Base-by-base conservation (phyloP, 2,329 filamentous ascomycete genomes). In the Geosmithia flava region DNA sequence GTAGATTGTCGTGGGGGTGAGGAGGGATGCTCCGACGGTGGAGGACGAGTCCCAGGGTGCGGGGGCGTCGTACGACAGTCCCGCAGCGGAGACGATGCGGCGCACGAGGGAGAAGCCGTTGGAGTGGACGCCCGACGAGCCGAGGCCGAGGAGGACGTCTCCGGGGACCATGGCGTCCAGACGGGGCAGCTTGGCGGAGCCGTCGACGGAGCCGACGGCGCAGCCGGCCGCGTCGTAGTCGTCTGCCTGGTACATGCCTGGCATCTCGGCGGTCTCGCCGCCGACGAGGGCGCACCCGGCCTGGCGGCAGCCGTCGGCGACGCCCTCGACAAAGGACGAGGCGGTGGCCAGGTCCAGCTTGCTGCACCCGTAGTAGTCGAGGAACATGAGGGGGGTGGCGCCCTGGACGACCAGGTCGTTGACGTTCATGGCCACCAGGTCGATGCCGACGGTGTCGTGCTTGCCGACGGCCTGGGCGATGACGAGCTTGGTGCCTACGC, bases 371-470 rank as follows among this genome's bases (percentile, higher is more conserved):
- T 94, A 96, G 76, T 95, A 97, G 71, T 98, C 93, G 53, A 97
- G 81, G 76, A 98, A 97, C 74, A 93, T 93, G 54, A 97, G 75
- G 2, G 93, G 90, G 56, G 93, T 87, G 13, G 93, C 93, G 48
- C 93, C 93, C 69, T 97, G 90, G 8, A 97, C 93, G 47, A 98
- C 83, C 0, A 98, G 76, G 60, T 98, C 93, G 65, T 98, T 98
- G 62, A 97, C 93, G 65, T 96, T 97, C 91, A 97, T 97, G 55
- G 93, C 93, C 3, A 98, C 93, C 37, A 98, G 78, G 62, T 98
- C 93, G 57, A 98, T 89, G 51, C 93, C 93, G 11, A 98, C 91
- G 3, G 90, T 95, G 65, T 91, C 83, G 67, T 96, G 93, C 68
- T 94, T 88, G 57, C 81, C 77, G 70, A 94, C 86, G 13, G 81